Base-by-base conservation (phyloP, 129 eudicot genomes). In the Flaveria robusta region DNA sequence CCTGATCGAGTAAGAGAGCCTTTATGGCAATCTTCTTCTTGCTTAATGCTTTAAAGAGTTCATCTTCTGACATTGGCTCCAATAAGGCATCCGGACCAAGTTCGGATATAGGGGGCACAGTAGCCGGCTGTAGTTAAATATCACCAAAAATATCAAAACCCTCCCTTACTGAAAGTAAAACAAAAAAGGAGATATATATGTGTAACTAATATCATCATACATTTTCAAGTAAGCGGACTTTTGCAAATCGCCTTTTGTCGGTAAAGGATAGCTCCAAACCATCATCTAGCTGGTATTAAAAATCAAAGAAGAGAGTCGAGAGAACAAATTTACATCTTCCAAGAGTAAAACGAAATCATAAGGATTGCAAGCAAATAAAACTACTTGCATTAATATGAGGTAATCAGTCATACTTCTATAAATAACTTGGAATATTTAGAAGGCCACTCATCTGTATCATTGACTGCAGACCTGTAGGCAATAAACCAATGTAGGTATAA, bases 1-100 rank as follows among this genome's bases (percentile, higher is more conserved):
- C 98, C 98, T 94, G 98, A 81, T 94, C 98, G 82, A 94, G 98
- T 66, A 94, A 66, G 41, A 94, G 89, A 79, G 91, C 83, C 84
- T 94, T 94, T 26, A 94, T 94, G 55, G 87, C 88, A 58, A 79
- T 87, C 81, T 94, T 94, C 88, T 91, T 94, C 81, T 86, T 94
- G 68, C 89, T 77, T 56, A 89, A 60, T 70, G 86, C 73, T 59
- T 82, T 86, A 64, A 75, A 72, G 49, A 94, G 86, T 55, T 87
- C 97, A 5, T 87, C 96, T 60, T 72, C 81, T 16, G 91, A 77
- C 96, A 91, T 84, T 20, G 96, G 92, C 75, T 88, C 87, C 77
- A 82, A 43, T 8, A 93, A 76, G 16, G 98, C 98, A 91, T n/a
- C 76, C 19, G 97, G 98, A 77, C 98, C 98, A 87, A 93, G 98